Evolutionary conservation across 129 eudicot genomes (phyloP), one percentile per base, ranked within the genome.

Genomic region (Glebionis coronaria): DNA sequence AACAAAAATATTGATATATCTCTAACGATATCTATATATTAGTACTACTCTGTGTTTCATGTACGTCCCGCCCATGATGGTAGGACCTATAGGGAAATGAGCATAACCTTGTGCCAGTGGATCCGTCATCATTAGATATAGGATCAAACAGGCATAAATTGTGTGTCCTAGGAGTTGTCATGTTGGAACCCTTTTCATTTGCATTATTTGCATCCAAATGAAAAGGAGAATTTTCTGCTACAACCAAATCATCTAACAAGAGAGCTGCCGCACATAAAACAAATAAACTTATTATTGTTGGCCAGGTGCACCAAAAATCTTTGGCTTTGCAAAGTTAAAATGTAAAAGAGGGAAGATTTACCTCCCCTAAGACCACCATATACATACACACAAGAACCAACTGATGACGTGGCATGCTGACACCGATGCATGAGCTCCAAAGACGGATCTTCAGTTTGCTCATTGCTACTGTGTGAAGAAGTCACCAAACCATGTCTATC

Each of bases 281-380:
- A 28, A 23, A 54, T 27, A 68, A 40, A 44, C 28, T 9, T 20
- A 49, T 61, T 55, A 53, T 31, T 31, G 2, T 31, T 9, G 31
- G 44, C 25, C 12, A 0, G 0, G 15, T 21, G 6, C 45, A 54
- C 65, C 63, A 19, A 54, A 4, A 0, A 13, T 21, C 13, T 8
- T 69, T 12, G 21, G 20, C 25, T 4, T 69, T 56, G 4, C 9
- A 56, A 56, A 13, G 50, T 20, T 13, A 35, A 5, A 35, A 6
- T 35, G 42, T 51, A 29, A 67, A 50, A 63, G 4, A 27, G 53
- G 46, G 27, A 65, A 29, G 56, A 16, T 42, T 56, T 79, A 93
- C 99, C 99, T 89, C 99, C 99, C 78, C 79, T 88, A 56, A 93
- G 90, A 76, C 99, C 99, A 78, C 99, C 99, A 71, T 89, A 80